Base-by-base conservation (phyloP, 179 eudicot genomes). In the Spergularia azorica region DNA sequence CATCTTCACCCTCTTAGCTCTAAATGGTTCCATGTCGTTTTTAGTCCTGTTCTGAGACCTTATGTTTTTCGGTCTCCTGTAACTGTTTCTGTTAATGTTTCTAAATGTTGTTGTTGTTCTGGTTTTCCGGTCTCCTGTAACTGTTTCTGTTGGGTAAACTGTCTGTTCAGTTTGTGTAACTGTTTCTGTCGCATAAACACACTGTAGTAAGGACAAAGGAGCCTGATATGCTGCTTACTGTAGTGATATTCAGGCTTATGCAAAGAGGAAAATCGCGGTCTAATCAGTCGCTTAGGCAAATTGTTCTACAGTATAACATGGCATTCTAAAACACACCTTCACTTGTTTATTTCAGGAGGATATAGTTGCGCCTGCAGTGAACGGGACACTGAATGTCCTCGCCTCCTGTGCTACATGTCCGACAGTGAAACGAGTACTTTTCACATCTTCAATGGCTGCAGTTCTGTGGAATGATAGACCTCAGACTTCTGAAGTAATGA, bases 351-450 rank as follows among this genome's bases (percentile, higher is more conserved):
- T 67, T 61, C 79, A 83, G 86, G 81, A 41, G 51, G 86, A 83
- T 6, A 32, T 83, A 11, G 15, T 83, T 70, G 76, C 75, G 73
- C 86, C 86, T 43, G 83, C 86, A 38, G 60, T 83, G 32, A 79
- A 79, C 9, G 85, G 85, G 67, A 83, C 85, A 32, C 75, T 79
- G 62, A 79, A 83, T 73, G 86, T 83, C 55, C 86, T 83, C 4
- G 38, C 63, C 54, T 77, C 86, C 59, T 83, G 86, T 50, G 68
- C 62, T 32, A 83, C 70, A 59, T 8, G 36, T 16, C 64, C 70
- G 11, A 63, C 79, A 21, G 75, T 83, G n/a, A 80, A 60, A 70
- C 56, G 83, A 46, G 79, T 83, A 0, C 56, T 83, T 50, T 57
- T 80, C 2, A 79, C 83, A 11, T 83, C 86, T 57, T 83, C 86